phyloP scores from a whole-genome alignment of 1,139 yeast genomes.

The Protomyces inundatus region DNA sequence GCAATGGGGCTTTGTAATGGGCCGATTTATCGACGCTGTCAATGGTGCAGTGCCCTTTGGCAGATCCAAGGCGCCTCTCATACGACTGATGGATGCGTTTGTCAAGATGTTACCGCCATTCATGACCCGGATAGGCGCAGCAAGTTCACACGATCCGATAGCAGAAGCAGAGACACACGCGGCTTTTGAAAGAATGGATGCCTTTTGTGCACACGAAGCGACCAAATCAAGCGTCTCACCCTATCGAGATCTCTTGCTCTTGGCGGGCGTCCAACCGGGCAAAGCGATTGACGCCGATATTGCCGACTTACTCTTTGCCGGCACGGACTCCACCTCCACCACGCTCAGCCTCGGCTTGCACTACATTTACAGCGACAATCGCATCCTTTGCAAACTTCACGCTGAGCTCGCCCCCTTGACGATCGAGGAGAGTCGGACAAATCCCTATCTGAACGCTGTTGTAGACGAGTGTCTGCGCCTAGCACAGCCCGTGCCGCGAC shows the following conservation, averaged over 20 bases:
- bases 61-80: background rate
- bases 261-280: background rate
- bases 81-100: background rate
- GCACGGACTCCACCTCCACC: slow-evolving; percentile 18
- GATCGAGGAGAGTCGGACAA: background rate
- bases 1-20: background rate
- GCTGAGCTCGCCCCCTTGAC: slow-evolving; percentile 2
- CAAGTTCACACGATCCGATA: background rate
- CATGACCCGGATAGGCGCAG: background rate
- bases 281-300: slow-evolving; percentile 9
- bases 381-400: background rate
- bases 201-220: background rate
- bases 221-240: background rate
- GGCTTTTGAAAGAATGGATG: background rate
- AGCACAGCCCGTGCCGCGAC: slow-evolving; percentile 15
- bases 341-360: slow-evolving; percentile 13
- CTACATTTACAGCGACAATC: background rate
- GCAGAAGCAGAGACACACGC: background rate
- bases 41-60: slow-evolving; percentile 6
- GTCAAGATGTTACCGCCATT: background rate
- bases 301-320: slow-evolving; percentile 18
- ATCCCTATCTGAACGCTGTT: slow-evolving; percentile 8
- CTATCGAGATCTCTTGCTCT: background rate
- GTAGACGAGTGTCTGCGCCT: slow-evolving; percentile 11
- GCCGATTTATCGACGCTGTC: slow-evolving; percentile 8